Percentiles rank a stretch among this genome's conserved stretches.
phyloP scores from a whole-genome alignment of 192 early-diverging fungal genomes.

The Phycomyces blakesleeanus region DNA sequence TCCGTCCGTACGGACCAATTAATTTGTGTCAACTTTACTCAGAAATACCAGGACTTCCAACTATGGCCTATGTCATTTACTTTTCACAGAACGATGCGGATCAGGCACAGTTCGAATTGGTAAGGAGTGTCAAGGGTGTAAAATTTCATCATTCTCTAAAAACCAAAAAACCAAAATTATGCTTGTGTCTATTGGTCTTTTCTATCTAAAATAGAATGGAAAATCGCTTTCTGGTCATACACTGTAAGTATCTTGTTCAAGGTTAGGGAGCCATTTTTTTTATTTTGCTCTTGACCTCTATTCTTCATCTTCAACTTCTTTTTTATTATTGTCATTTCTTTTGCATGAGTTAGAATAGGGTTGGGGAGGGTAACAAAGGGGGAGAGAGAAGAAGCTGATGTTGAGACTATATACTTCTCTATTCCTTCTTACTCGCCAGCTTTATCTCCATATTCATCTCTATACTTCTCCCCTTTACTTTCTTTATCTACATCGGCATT shows the following conservation, averaged over 20 bases:
- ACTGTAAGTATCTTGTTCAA: conserved; percentile 8
- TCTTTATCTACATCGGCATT: background rate
- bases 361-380: no score
- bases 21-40: conserved; percentile 27
- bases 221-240: conserved; percentile 1
- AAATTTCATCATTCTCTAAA: background rate
- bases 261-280: no score
- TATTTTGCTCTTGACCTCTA: no score
- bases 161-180: no score
- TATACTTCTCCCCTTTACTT: background rate
- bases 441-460: no score
- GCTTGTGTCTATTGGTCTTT: no score
- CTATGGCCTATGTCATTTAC: conserved; percentile 35
- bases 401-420: no score
- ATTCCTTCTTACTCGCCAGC: no score
- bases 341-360: no score
- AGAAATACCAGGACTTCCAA: conserved; percentile 23
- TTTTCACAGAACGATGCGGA: conserved; percentile 34
- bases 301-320: no score
- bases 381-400: no score
- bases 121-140: conserved; percentile 11
- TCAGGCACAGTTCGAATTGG: conserved; percentile 27
- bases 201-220: conserved; percentile 8
- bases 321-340: no score
- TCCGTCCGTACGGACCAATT: conserved; percentile 42